Percentiles rank a stretch among this genome's conserved stretches.
Conservation (phyloP, 441 rosid species). For the Omphalea diandra region DNA sequence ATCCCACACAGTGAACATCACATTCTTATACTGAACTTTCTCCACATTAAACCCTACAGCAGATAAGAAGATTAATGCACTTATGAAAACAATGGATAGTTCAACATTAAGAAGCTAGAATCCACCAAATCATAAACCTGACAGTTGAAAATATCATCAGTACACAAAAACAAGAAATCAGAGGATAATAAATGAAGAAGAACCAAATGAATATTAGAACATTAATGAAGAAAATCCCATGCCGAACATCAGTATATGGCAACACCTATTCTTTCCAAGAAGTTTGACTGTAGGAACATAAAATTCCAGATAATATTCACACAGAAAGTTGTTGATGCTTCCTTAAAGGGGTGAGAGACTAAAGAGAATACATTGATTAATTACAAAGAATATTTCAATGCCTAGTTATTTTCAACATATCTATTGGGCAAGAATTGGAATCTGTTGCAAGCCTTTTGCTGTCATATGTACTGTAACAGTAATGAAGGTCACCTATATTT, state of each 20-base stretch:
- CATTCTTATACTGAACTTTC: conserved; percentile 99
- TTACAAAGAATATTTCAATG: too few species aligned
- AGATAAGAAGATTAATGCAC: conserved; percentile 13
- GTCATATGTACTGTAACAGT: neutral
- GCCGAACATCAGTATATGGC: neutral
- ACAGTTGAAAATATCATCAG: neutral
- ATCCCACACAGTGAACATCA: conserved; percentile 97
- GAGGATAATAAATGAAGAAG: neutral
- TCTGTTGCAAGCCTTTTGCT: neutral
- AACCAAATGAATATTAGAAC: neutral
- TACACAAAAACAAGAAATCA: neutral
- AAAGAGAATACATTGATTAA: neutral
- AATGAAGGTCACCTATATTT: neutral
- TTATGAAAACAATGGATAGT: conserved; percentile 10
- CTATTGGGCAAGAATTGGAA: conserved; percentile 2
- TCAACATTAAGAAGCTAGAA: neutral
- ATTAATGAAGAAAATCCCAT: neutral
- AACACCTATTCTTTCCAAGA: neutral
- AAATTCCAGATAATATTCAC: neutral
- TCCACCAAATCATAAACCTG: neutral
- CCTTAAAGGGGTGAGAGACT: too few species aligned
- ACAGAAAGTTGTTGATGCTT: too few species aligned
- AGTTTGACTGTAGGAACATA: neutral
- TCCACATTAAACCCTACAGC: conserved; percentile 92
- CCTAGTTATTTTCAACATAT: too few species aligned